Conservation (phyloP, 345 rosid species). For the Eucalyptus marginata region DNA sequence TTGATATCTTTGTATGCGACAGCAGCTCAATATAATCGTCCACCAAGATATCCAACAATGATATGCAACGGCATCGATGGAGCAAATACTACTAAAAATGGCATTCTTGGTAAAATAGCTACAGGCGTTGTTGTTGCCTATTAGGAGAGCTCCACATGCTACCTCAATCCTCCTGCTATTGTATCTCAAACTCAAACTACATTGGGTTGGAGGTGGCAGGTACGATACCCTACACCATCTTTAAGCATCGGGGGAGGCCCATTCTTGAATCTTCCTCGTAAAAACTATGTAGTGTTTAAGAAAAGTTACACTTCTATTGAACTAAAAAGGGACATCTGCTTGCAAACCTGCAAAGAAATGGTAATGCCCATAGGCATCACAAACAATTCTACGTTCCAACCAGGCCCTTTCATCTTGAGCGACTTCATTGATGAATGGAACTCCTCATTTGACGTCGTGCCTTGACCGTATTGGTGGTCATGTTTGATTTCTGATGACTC, state of each 20-base stretch:
- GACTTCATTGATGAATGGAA: neutral
- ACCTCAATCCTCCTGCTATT: neutral
- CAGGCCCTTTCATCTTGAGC: conserved; percentile 1
- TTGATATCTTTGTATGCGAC: neutral
- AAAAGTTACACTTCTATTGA: neutral
- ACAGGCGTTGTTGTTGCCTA: neutral
- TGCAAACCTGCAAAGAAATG: conserved; percentile 39
- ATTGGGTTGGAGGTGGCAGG: conserved; percentile 41
- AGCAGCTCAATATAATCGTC: neutral
- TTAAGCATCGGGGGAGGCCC: conserved; percentile 3
- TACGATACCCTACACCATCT: neutral
- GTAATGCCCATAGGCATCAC: conserved; percentile 25
- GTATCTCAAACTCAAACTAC: neutral
- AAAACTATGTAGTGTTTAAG: neutral
- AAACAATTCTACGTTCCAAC: conserved; percentile 23
- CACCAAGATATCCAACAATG: neutral
- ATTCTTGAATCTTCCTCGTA: neutral
- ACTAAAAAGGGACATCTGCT: neutral
- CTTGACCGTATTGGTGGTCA: conserved; percentile 48
- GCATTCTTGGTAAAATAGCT: neutral
- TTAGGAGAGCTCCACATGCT: neutral
- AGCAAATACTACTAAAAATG: neutral
- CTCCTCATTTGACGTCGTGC: conserved; percentile 1
- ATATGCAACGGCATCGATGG: neutral
- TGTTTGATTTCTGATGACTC: neutral